Conservation (phyloP, 129 eudicot species). For the Pulicaria dysenterica region DNA sequence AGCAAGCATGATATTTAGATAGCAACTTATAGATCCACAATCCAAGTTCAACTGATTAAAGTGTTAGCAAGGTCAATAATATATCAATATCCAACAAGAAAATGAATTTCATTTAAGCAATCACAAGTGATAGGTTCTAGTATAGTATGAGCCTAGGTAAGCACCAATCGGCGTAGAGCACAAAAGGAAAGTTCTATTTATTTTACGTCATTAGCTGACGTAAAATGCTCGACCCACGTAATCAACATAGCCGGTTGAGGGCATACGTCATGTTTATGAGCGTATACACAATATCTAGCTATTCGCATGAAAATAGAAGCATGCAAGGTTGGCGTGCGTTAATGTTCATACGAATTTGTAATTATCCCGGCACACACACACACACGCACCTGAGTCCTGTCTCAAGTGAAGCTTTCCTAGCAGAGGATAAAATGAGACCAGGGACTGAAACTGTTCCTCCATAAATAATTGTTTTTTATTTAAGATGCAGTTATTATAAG, state of each 20-base stretch:
- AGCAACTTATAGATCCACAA: too few relatives aligned
- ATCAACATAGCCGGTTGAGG: not conserved
- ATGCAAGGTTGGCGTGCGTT: not conserved
- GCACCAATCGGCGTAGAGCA: not conserved
- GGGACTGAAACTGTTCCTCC: not conserved
- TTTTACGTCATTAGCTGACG: not conserved
- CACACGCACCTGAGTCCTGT: not conserved
- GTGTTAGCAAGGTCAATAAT: too few relatives aligned
- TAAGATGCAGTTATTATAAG: not conserved
- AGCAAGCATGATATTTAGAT: too few relatives aligned
- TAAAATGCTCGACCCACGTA: not conserved
- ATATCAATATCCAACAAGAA: too few relatives aligned
- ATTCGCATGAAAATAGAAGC: not conserved
- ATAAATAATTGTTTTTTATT: not conserved
- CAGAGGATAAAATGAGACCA: not conserved
- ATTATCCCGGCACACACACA: not conserved
- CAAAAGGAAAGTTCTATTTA: not conserved
- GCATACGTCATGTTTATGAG: not conserved
- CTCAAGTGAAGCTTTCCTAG: constrained; percentile 9
- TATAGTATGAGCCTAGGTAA: too few relatives aligned
- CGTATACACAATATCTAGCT: not conserved
- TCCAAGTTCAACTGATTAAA: too few relatives aligned
- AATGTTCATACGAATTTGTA: too few relatives aligned
- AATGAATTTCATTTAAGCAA: too few relatives aligned
- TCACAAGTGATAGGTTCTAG: too few relatives aligned